Percentiles rank a stretch among this genome's conserved stretches.
These are phyloP conservation scores for Podospora fimiseda DNA, from an alignment of 495 filamentous ascomycete species.

Conservation along the genomic window DNA sequence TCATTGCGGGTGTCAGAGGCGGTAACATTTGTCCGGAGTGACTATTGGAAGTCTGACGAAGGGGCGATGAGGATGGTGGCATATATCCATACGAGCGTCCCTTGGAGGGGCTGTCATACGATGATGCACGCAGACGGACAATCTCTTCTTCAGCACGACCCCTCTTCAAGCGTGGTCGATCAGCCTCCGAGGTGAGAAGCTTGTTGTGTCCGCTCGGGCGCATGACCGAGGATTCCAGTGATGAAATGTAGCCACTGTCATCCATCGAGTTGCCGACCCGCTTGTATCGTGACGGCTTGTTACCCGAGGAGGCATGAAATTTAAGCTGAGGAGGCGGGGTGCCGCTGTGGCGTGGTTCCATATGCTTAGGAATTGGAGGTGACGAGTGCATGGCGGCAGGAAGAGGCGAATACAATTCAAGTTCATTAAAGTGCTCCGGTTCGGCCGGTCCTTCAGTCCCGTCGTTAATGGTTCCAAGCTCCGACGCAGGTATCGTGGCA, in stretches of 20 bases:
- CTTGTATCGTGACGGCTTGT: conserved; percentile 52
- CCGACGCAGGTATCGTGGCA: conserved; percentile 87
- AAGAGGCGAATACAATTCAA: conserved; percentile 53
- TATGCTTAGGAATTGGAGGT: conserved; percentile 68
- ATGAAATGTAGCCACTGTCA: conserved; percentile 96
- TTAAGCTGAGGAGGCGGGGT: conserved; percentile 69
- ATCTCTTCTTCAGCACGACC: conserved; percentile 93
- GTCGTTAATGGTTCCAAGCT: conserved; percentile 62
- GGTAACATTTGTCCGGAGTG: conserved; percentile 60
- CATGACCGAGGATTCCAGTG: conserved; percentile 87
- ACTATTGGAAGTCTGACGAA: conserved; percentile 42
- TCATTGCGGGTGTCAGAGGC: conserved; percentile 79
- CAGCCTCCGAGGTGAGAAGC: conserved; percentile 66
- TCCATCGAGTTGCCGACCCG: conserved; percentile 71
- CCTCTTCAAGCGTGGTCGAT: conserved; percentile 71
- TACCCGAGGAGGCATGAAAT: conserved; percentile 50
- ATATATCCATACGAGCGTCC: conserved; percentile 44
- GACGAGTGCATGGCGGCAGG: conserved; percentile 65
- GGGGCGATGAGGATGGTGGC: conserved; percentile 51
- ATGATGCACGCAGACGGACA: conserved; percentile 84
- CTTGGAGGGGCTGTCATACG: conserved; percentile 84
- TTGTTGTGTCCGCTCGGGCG: conserved; percentile 56
- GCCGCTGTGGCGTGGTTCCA: conserved; percentile 53
- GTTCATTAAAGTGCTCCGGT: conserved; percentile 48
- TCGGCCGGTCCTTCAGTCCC: conserved; percentile 41